These are phyloP conservation scores for Boletus sp. DNA, from an alignment of 768 basidiomycete species.

Conservation along the genomic window DNA sequence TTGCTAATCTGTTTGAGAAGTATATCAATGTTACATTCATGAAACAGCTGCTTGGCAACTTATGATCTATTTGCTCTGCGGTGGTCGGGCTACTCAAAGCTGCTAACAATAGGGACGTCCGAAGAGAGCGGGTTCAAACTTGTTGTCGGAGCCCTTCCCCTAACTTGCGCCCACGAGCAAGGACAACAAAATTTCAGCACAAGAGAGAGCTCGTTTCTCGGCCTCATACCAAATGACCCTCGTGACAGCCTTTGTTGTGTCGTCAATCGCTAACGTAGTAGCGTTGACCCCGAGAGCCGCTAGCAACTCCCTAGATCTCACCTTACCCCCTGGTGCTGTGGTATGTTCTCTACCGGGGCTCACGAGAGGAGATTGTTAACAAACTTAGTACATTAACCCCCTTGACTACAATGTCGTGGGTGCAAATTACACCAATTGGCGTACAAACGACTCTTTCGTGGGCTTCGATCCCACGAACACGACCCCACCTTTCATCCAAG, in stretches of 20 bases:
- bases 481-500: neutral
- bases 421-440: neutral
- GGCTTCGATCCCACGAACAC: neutral
- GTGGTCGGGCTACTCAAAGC: too few relatives aligned
- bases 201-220: neutral
- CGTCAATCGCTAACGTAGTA: neutral
- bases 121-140: neutral
- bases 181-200: neutral
- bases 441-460: neutral
- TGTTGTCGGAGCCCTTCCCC: neutral
- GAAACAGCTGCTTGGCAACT: too few relatives aligned
- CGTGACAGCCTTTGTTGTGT: neutral
- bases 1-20: too few relatives aligned
- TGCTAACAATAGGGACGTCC: too few relatives aligned
- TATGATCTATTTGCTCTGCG: too few relatives aligned
- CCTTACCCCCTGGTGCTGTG: neutral
- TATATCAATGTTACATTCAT: too few relatives aligned
- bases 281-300: neutral
- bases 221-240: neutral
- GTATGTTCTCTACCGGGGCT: neutral
- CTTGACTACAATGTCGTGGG: neutral
- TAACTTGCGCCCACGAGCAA: neutral
- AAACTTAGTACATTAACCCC: neutral
- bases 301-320: neutral
- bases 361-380: neutral